Conservation (phyloP, 2,329 filamentous ascomycete genomes). For the Fusarium illudens region DNA sequence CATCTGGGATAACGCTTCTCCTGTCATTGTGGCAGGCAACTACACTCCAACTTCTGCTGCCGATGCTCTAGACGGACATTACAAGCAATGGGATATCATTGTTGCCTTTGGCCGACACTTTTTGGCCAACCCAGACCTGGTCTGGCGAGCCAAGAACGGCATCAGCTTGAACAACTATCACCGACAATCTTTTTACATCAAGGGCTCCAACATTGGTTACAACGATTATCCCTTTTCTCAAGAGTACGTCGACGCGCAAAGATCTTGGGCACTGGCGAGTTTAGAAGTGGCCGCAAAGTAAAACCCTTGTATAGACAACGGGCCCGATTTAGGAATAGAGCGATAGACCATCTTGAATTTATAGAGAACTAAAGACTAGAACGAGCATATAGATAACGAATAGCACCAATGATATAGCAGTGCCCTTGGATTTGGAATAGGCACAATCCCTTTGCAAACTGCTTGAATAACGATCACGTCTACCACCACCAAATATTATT, state of each 20-base stretch:
- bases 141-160: constrained; percentile 38
- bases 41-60: constrained; percentile 34
- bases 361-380: neutral
- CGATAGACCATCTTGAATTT: neutral
- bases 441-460: too few species aligned
- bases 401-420: too few species aligned
- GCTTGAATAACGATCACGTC: neutral
- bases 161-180: constrained; percentile 39
- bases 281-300: constrained; percentile 11
- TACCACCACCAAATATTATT: neutral
- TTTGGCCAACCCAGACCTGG: constrained; percentile 43
- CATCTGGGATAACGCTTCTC: constrained; percentile 42
- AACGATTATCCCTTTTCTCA: constrained; percentile 33
- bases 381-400: neutral
- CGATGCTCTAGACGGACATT: constrained; percentile 35
- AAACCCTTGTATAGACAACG: neutral
- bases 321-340: neutral
- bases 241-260: constrained; percentile 12
- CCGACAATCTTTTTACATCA: constrained; percentile 38
- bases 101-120: constrained; percentile 44
- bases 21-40: constrained; percentile 41
- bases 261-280: constrained; percentile 15
- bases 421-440: too few species aligned
- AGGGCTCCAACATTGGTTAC: constrained; percentile 29
- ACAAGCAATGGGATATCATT: constrained; percentile 43